These are phyloP conservation scores for Fusarium heterosporum DNA, from an alignment of 2,329 filamentous ascomycete genomes.

Conservation along the genomic window DNA sequence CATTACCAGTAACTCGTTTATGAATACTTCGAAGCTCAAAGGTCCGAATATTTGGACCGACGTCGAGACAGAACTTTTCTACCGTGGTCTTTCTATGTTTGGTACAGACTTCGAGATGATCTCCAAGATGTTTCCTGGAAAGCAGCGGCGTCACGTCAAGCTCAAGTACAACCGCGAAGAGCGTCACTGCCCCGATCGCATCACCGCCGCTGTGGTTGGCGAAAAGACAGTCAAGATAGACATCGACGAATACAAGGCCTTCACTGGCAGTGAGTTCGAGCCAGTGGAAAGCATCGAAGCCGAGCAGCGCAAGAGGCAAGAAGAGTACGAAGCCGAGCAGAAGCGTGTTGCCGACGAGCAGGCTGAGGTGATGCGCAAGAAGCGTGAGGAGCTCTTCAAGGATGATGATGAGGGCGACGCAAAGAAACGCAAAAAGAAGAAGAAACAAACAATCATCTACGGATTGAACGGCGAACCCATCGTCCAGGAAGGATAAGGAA, in stretches of 20 bases:
- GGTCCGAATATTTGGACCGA: slow-evolving; percentile 76
- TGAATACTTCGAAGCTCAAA: slow-evolving; percentile 69
- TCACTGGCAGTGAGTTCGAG: slow-evolving; percentile 65
- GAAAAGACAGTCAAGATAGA: slow-evolving; percentile 69
- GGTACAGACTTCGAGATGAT: slow-evolving; percentile 89
- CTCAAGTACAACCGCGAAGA: slow-evolving; percentile 87
- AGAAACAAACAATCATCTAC: slow-evolving; percentile 52
- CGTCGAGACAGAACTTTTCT: slow-evolving; percentile 80
- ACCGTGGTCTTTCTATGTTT: slow-evolving; percentile 78
- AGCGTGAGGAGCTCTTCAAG: slow-evolving; percentile 62
- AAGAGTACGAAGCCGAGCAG: slow-evolving; percentile 59
- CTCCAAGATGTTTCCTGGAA: slow-evolving; percentile 77
- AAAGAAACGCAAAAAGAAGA: slow-evolving; percentile 53
- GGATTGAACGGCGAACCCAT: slow-evolving; percentile 55
- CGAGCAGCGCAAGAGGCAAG: slow-evolving; percentile 62
- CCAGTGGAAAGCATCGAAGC: slow-evolving; percentile 67
- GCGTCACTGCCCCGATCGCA: slow-evolving; percentile 69
- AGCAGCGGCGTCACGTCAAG: slow-evolving; percentile 80
- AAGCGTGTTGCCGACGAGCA: slow-evolving; percentile 59
- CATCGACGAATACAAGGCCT: slow-evolving; percentile 69
- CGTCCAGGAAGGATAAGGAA: slow-evolving; percentile 36
- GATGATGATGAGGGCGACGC: slow-evolving; percentile 51
- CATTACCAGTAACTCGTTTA: slow-evolving; percentile 76
- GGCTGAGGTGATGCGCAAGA: slow-evolving; percentile 60
- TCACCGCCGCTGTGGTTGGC: slow-evolving; percentile 73